Percentiles rank a stretch among this genome's conserved stretches.
These are phyloP conservation scores for Ligustrum vulgare DNA, from an alignment of 257 asterid genomes.

Conservation along the genomic window DNA sequence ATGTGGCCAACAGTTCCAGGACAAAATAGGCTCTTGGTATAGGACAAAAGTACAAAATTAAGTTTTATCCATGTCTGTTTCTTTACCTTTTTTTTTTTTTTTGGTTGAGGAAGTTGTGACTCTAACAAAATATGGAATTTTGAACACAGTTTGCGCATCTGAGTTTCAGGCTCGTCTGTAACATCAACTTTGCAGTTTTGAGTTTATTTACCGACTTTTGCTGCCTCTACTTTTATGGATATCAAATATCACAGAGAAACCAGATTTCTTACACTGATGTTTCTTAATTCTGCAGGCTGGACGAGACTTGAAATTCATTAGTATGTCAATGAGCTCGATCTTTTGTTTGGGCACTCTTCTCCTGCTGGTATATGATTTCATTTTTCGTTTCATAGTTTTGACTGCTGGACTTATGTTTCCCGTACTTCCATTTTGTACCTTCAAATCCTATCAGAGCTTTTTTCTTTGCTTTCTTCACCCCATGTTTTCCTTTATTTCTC, in stretches of 20 bases:
- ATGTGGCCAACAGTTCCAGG: too few relatives aligned
- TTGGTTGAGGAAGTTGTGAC: not conserved
- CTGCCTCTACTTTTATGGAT: not conserved
- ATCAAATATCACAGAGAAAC: not conserved
- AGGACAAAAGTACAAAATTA: not conserved
- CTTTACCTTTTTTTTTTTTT: not conserved
- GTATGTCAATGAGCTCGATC: slow-evolving; percentile 69
- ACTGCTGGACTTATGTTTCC: not conserved
- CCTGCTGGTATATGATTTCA: slow-evolving; percentile 55
- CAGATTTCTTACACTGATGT: slow-evolving; percentile 8
- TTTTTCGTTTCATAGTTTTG: slow-evolving; percentile 12
- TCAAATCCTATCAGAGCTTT: not conserved
- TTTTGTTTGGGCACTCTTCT: slow-evolving; percentile 64
- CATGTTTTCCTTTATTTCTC: not conserved
- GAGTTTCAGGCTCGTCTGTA: not conserved
- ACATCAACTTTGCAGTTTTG: not conserved
- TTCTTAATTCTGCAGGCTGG: slow-evolving; percentile 67
- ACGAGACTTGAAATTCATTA: slow-evolving; percentile 84
- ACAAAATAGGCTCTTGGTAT: not conserved
- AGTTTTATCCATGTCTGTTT: not conserved
- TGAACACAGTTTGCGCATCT: not conserved
- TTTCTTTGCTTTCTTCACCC: not conserved
- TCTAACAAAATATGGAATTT: not conserved
- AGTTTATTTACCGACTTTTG: not conserved
- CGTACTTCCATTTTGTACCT: not conserved